These are phyloP conservation scores for Torulaspora franciscae DNA, from an alignment of 805 yeast species.

Conservation along the genomic window DNA sequence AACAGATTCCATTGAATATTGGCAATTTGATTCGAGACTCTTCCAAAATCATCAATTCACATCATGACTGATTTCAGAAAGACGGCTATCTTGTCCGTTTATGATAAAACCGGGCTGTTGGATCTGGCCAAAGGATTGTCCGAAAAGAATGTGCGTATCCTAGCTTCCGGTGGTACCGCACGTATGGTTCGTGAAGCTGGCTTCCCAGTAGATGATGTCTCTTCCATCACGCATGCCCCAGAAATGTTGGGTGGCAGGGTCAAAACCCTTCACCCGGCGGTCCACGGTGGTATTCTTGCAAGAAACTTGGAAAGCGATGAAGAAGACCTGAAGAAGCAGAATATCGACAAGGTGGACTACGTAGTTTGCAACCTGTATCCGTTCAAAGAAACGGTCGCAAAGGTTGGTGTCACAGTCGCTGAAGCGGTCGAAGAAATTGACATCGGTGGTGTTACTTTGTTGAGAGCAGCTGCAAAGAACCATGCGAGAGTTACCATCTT, in stretches of 20 bases:
- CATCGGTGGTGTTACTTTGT: conserved; percentile 94
- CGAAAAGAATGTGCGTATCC: conserved; percentile 80
- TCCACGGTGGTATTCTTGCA: conserved; percentile 96
- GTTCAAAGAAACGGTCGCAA: conserved; percentile 94
- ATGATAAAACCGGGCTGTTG: conserved; percentile 93
- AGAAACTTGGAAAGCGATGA: conserved; percentile 89
- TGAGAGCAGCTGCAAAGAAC: conserved; percentile 98
- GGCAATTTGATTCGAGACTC: not conserved
- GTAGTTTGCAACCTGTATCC: conserved; percentile 98
- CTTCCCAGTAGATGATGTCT: conserved; percentile 94
- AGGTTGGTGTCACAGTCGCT: conserved; percentile 88
- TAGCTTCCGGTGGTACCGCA: conserved; percentile 98
- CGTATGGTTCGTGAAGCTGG: conserved; percentile 93
- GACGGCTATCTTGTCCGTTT: conserved; percentile 94
- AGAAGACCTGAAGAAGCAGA: conserved; percentile 78
- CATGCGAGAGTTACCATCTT: conserved; percentile 93
- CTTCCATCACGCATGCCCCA: conserved; percentile 94
- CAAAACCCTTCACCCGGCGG: conserved; percentile 97
- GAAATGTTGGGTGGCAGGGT: conserved; percentile 99
- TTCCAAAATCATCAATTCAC: not conserved
- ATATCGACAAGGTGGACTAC: conserved; percentile 91
- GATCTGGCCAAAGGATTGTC: conserved; percentile 94
- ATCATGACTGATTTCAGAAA: conserved; percentile 42
- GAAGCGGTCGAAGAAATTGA: conserved; percentile 99
- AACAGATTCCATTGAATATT: no score